A percentile compares a stretch with the other conserved stretches of the same genome.
Conservation (phyloP, 2,329 filamentous ascomycete genomes). For the Alternaria dauci region DNA sequence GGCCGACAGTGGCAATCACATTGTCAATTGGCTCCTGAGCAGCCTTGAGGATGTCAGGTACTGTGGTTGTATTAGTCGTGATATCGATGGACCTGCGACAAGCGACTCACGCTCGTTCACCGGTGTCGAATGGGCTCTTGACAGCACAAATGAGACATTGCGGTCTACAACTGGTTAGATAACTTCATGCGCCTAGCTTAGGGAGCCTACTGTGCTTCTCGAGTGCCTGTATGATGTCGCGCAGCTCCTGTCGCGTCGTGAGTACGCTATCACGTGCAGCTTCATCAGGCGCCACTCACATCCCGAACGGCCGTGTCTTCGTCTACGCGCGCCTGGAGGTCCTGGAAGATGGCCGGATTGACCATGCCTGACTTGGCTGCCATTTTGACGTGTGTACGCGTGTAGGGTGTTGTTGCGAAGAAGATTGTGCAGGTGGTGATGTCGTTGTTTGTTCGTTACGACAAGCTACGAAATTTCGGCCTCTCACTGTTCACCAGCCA, state of each 20-base stretch:
- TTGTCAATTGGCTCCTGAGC: slow-evolving; percentile 75
- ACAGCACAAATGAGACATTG: slow-evolving; percentile 81
- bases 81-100: neutral
- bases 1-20: slow-evolving; percentile 73
- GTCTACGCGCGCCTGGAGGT: slow-evolving; percentile 88
- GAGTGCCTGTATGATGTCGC: slow-evolving; percentile 80
- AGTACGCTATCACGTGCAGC: slow-evolving; percentile 42
- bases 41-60: slow-evolving; percentile 72
- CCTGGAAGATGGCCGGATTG: slow-evolving; percentile 84
- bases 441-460: neutral
- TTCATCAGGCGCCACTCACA: slow-evolving; percentile 50
- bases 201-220: slow-evolving; percentile 71
- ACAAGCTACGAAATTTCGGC: slow-evolving; percentile 2
- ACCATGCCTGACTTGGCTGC: slow-evolving; percentile 63
- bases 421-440: neutral
- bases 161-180: slow-evolving; percentile 62
- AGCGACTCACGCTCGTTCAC: slow-evolving; percentile 64
- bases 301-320: slow-evolving; percentile 85
- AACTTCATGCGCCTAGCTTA: neutral
- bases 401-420: neutral
- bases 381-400: slow-evolving; percentile 26
- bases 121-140: slow-evolving; percentile 88
- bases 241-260: slow-evolving; percentile 66
- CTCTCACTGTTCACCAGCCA: neutral
- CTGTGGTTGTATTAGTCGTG: slow-evolving; percentile 55